phyloP scores from a whole-genome alignment of 352 stramenopile species.

The Peronospora destructor region DNA sequence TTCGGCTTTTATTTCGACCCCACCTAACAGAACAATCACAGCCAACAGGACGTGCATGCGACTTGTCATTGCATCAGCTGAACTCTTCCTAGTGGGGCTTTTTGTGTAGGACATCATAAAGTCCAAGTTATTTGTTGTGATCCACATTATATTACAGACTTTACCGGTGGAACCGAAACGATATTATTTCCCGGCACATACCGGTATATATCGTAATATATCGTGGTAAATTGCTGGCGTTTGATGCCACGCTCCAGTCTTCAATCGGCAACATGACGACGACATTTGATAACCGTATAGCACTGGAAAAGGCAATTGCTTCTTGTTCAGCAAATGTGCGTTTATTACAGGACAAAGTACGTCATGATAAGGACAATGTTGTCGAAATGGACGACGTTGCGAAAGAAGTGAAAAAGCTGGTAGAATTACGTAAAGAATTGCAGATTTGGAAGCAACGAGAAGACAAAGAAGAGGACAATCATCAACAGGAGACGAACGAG shows the following conservation, averaged over 20 bases:
- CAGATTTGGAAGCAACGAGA: slow-evolving; percentile 42
- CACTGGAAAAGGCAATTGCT: slow-evolving; percentile 53
- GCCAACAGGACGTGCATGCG: slow-evolving; percentile 13
- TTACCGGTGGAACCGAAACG: too few relatives aligned
- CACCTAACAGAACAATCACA: slow-evolving; percentile 10
- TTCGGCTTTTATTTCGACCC: not conserved
- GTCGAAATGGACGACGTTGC: slow-evolving; percentile 44
- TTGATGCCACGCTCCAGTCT: too few relatives aligned
- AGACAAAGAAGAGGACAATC: slow-evolving; percentile 20
- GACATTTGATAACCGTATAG: slow-evolving; percentile 11
- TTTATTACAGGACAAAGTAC: too few relatives aligned
- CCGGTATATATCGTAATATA: too few relatives aligned
- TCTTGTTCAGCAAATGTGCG: slow-evolving; percentile 45
- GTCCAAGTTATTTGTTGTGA: not conserved
- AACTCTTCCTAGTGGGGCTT: not conserved
- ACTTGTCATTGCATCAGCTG: not conserved
- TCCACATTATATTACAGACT: not conserved
- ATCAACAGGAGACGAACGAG: slow-evolving; percentile 19
- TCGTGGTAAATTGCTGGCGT: too few relatives aligned
- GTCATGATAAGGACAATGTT: slow-evolving; percentile 25
- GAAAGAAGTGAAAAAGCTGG: slow-evolving; percentile 50
- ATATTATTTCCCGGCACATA: too few relatives aligned
- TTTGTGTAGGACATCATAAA: too few relatives aligned
- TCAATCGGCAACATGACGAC: too few relatives aligned
- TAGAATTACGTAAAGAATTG: slow-evolving; percentile 65